Percentiles rank a stretch among this genome's conserved stretches.
Conservation (phyloP, 495 filamentous ascomycete species). For the Tuber microsphaerosporum region DNA sequence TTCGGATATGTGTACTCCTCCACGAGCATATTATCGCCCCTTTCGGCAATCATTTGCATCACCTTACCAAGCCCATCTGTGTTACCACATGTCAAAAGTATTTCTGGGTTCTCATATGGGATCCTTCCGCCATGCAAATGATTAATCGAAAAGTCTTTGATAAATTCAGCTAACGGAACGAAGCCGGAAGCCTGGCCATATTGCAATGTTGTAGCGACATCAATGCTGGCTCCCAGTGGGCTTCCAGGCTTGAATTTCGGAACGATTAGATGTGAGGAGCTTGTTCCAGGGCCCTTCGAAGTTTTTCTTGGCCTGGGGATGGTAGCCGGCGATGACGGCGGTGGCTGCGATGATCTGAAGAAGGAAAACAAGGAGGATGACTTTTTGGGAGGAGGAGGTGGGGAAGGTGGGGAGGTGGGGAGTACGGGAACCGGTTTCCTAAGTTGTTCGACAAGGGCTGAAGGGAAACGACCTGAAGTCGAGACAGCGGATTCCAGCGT, state of each 20-base stretch:
- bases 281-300: neutral
- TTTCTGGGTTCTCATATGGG: constrained; percentile 67
- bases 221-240: constrained; percentile 55
- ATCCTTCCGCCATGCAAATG: constrained; percentile 68
- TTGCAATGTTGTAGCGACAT: constrained; percentile 73
- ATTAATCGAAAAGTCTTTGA: constrained; percentile 68
- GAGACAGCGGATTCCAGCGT: constrained; percentile 77
- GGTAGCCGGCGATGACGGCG: constrained; percentile 21
- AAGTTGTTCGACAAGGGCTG: constrained; percentile 28
- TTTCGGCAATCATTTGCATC: constrained; percentile 59
- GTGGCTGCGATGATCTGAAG: constrained; percentile 22
- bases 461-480: constrained; percentile 58
- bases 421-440: constrained; percentile 53
- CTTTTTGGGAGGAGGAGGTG: neutral
- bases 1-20: constrained; percentile 76
- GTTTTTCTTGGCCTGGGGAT: neutral
- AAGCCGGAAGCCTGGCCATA: constrained; percentile 76
- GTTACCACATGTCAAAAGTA: constrained; percentile 66
- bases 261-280: constrained; percentile 55
- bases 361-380: constrained; percentile 33
- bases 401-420: constrained; percentile 43
- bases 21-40: constrained; percentile 60
- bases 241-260: constrained; percentile 58
- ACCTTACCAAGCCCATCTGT: constrained; percentile 80
- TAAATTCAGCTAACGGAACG: constrained; percentile 62